Evolutionary conservation across 805 yeast genomes (phyloP), one percentile per base, ranked within the genome.

Genomic region (Tetrapisispora fleetii): DNA sequence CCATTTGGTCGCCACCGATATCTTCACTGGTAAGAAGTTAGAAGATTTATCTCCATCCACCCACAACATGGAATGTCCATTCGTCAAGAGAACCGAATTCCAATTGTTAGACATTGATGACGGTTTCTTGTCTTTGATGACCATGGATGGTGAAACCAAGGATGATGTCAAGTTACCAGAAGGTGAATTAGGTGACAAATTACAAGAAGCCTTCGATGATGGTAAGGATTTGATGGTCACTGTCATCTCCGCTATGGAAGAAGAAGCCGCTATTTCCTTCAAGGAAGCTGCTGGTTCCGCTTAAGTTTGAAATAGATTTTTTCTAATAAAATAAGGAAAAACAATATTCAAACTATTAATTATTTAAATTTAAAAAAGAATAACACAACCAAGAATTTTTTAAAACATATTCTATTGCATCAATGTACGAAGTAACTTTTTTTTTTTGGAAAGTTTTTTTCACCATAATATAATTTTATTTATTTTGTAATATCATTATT

Each of bases 31-130:
- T 75, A 93, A 93, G 90, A 93, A 93, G 81, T 83, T 90, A 75
- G 99, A 93, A 83, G 99, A 93, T 78, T 85, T 93, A 74, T 93
- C 99, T 63, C 99, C 99, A 77, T 93, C 99, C 58, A 93, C 99
- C 79, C 99, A 93, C 83, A 93, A 93, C 80, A 90, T 93, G 98
- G 97, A 91, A 77, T 98, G 91, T 71, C 99, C 99, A 76, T 83
- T 88, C 73, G 99, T 93, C 67, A 69, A 74, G 69, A 95, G 99
- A 83, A 80, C 83, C 64, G 99, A 93, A 81, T 93, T 58, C 85
- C 96, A 87, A 80, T 86, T 85, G 73, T 85, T 91, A 76, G 95
- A 93, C 79, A 89, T 93, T 68, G 99, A 93, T 70, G 99, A 93
- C 68, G 99, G 96, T 60, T 93, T 74, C 95, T 83, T 93, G 71